Evolutionary conservation across 2,329 filamentous ascomycete species (phyloP).

Genomic region (Aspergillus sp.): DNA sequence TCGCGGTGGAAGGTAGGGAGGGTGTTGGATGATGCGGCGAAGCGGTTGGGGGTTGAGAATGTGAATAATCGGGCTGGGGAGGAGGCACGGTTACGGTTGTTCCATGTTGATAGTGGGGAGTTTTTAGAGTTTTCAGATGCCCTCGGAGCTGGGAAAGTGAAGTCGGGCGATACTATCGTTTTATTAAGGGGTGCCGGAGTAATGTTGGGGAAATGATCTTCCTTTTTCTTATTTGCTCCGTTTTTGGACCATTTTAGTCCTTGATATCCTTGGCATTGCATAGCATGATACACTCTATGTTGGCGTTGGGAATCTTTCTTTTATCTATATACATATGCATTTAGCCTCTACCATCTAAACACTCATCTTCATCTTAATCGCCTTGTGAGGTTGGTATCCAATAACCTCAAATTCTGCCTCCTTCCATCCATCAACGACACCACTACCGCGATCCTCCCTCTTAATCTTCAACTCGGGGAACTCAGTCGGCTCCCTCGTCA

Average conservation of each 20-base stretch:
- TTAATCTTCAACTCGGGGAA: constrained; percentile 79
- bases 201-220: constrained; percentile 64
- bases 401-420: constrained; percentile 83
- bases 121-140: constrained; percentile 87
- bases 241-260: not conserved
- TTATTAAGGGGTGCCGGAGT: constrained; percentile 80
- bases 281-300: constrained; percentile 8
- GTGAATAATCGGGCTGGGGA: constrained; percentile 47
- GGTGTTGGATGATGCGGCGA: constrained; percentile 47
- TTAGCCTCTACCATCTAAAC: constrained; percentile 53
- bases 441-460: constrained; percentile 67
- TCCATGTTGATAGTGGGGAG: constrained; percentile 87
- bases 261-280: constrained; percentile 2
- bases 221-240: not conserved
- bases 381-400: constrained; percentile 87
- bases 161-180: constrained; percentile 86
- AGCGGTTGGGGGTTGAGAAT: constrained; percentile 45
- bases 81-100: constrained; percentile 78
- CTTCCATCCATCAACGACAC: constrained; percentile 92
- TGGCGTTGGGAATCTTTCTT: constrained; percentile 3
- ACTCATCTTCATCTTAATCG: constrained; percentile 98
- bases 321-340: not conserved
- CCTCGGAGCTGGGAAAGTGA: constrained; percentile 65
- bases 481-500: constrained; percentile 73
- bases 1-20: constrained; percentile 88